Base-by-base conservation (phyloP, 495 filamentous ascomycete genomes). In the Penicillium manginii region DNA sequence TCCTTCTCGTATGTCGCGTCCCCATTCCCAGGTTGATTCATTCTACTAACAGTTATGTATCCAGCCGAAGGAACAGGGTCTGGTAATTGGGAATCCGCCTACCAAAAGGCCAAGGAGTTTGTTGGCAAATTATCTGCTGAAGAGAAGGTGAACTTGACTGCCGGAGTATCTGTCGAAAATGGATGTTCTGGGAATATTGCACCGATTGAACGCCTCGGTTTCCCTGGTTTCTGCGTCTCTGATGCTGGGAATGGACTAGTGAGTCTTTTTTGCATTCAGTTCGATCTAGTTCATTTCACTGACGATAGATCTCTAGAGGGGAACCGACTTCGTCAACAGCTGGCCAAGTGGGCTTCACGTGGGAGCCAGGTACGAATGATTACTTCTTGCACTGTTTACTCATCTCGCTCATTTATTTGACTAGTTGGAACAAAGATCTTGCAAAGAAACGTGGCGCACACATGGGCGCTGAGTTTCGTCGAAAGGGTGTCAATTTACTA, bases 171-270 rank as follows among this genome's bases (percentile, higher is more conserved):
- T 17, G 86, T 88, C 7, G 71, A 72, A 12, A 62, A 67, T 31
- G 92, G 90, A 4, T 88, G 85, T 59, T 78, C 80, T 11, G 84
- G 86, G 15, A 77, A 78, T 59, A 85, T 79, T 7, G 70, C 67
- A 14, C 65, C 75, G 2, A 73, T 88, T 23, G 74, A 78, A 0
- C 74, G 85, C 7, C 68, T 90, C 3, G 68, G 63, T 1, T 89
- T 86, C 60, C 77, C 83, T 0, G 88, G 88, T 2, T 67, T 89
- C 32, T 89, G 86, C 59, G 74, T 91, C 0, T 71, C 69, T 10
- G 86, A 91, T 64, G 86, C 85, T 2, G 84, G 83, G 1, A 83
- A 88, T 63, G 87, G 86, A 7, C 63, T 88, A 35, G 69, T 72
- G 47, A 14, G 64, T 29, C n/a, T 61, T 31, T 32, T 8, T 9